These are phyloP conservation scores for Aegilops speltoides DNA, from an alignment of 176 grass and related monocot genomes.

Conservation along the genomic window DNA sequence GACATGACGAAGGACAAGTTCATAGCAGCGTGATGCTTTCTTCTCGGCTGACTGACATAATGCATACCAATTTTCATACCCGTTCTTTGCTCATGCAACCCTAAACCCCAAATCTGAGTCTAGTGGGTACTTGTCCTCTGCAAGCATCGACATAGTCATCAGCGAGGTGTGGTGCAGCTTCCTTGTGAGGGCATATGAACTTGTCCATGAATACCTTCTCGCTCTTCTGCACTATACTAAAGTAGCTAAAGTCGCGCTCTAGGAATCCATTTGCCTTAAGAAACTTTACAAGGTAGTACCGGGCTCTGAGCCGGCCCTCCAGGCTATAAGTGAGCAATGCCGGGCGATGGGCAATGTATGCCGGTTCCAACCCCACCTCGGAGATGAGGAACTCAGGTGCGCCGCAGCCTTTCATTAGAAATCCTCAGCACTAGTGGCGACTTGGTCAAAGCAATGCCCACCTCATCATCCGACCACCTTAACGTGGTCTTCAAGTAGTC, in stretches of 20 bases:
- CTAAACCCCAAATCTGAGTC: neutral
- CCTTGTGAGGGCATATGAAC: neutral
- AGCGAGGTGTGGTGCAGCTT: neutral
- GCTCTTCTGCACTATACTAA: neutral
- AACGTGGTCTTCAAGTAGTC: neutral
- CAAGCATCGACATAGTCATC: neutral
- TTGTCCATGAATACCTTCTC: neutral
- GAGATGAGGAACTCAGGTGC: neutral
- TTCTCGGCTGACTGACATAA: too few species aligned
- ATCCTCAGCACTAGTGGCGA: rapidly evolving
- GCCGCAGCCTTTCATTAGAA: neutral
- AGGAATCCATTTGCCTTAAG: neutral
- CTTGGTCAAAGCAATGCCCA: neutral
- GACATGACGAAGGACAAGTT: neutral
- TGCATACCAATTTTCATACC: neutral
- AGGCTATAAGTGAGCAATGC: neutral
- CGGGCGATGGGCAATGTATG: neutral
- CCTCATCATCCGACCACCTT: neutral
- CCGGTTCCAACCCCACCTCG: neutral
- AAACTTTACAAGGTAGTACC: neutral
- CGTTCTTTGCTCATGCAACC: neutral
- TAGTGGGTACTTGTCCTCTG: neutral
- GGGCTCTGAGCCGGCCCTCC: neutral
- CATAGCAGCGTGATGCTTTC: neutral
- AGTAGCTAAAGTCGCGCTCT: neutral